phyloP scores from a whole-genome alignment of 2,329 filamentous ascomycete species.

The Exophiala calicioides region DNA sequence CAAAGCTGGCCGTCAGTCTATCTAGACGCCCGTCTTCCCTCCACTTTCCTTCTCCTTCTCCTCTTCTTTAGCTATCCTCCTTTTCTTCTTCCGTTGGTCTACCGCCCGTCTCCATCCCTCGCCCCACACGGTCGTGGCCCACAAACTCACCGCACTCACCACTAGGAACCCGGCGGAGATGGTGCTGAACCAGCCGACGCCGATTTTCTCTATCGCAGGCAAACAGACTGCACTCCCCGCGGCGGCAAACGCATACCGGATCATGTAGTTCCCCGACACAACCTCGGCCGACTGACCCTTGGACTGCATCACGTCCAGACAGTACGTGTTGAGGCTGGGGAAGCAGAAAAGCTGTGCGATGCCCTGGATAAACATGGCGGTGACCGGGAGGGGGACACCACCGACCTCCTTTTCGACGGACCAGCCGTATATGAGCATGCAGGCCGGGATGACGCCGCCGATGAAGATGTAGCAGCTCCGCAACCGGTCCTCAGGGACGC shows the following conservation, averaged over 20 bases:
- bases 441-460: conserved; percentile 59
- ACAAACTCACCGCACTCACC: conserved; percentile 47
- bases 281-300: conserved; percentile 66
- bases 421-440: conserved; percentile 71
- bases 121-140: conserved; percentile 54
- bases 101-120: conserved; percentile 55
- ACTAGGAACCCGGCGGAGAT: conserved; percentile 63
- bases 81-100: conserved; percentile 51
- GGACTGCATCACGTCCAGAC: conserved; percentile 74
- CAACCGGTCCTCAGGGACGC: conserved; percentile 69
- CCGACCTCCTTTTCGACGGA: conserved; percentile 57
- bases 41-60: conserved; percentile 19
- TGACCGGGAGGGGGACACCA: conserved; percentile 61
- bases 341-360: conserved; percentile 75
- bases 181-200: conserved; percentile 79
- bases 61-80: conserved; percentile 33
- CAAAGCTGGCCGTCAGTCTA: not conserved
- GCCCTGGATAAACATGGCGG: conserved; percentile 74
- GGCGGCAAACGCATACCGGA: conserved; percentile 74
- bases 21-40: conserved; percentile 14
- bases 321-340: conserved; percentile 76
- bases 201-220: conserved; percentile 71
- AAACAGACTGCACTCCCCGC: conserved; percentile 70
- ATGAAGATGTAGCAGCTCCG: conserved; percentile 60
- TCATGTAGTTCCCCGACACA: conserved; percentile 76